A percentile compares a stretch with the other conserved stretches of the same genome.
Conservation (phyloP, 2,329 filamentous ascomycete genomes). For the Grosmannia serpens region DNA sequence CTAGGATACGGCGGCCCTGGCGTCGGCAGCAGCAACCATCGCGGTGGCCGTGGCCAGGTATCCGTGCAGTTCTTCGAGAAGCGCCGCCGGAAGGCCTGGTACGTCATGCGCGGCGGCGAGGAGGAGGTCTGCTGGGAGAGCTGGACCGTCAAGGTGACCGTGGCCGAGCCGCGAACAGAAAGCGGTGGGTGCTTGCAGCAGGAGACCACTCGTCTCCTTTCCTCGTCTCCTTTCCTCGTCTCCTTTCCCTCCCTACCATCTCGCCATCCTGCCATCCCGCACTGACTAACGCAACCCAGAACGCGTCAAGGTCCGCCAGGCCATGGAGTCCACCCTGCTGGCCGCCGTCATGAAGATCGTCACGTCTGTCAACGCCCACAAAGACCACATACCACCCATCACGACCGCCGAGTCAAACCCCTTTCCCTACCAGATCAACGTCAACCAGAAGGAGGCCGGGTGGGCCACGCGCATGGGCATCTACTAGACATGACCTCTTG, state of each 20-base stretch:
- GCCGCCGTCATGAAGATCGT: conserved; percentile 86
- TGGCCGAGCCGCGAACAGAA: conserved; percentile 80
- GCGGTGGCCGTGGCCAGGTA: conserved; percentile 62
- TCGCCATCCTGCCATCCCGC: too few species aligned
- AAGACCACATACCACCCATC: conserved; percentile 94
- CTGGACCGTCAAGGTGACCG: conserved; percentile 90
- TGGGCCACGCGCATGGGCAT: conserved; percentile 74
- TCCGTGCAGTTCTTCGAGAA: conserved; percentile 93
- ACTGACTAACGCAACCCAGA: conserved; percentile 37
- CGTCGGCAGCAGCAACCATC: conserved; percentile 26
- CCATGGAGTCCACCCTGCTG: conserved; percentile 82
- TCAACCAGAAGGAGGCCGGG: conserved; percentile 66
- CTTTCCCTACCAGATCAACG: conserved; percentile 85
- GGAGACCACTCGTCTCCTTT: not conserved
- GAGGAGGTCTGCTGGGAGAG: conserved; percentile 96
- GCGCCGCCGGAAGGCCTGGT: conserved; percentile 69
- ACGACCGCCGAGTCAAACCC: conserved; percentile 86
- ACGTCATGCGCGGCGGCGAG: conserved; percentile 55
- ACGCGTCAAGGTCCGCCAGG: conserved; percentile 73
- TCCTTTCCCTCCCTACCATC: not conserved
- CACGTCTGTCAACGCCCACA: conserved; percentile 74
- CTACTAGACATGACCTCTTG: conserved; percentile 32
- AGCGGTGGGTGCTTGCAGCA: conserved; percentile 47
- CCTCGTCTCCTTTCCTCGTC: conserved; percentile 4
- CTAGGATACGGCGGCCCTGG: conserved; percentile 5